Percentiles rank a stretch among this genome's conserved stretches.
Evolutionary conservation across 225 moss, liverwort and hornwort species (phyloP).

Genomic region (Marchantia paleacea): DNA sequence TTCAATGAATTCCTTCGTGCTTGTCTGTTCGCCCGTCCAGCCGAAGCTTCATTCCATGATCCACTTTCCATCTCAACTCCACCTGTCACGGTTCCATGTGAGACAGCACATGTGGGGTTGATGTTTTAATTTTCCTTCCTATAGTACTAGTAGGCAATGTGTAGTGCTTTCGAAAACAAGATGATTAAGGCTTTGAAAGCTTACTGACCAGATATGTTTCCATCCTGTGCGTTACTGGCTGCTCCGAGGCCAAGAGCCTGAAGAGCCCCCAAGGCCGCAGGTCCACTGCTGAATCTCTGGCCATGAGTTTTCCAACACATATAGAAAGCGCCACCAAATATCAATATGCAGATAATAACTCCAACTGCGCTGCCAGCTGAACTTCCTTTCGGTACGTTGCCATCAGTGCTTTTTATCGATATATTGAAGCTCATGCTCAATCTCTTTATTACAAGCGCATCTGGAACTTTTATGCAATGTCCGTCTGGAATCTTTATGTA

Average conservation of each 20-base stretch:
- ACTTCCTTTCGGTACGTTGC: conserved; percentile 28
- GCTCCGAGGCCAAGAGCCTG: conserved; percentile 11
- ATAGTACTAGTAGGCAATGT: not conserved
- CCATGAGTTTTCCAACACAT: conserved; percentile 12
- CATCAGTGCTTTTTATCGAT: conserved; percentile 21
- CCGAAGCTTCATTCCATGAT: not conserved
- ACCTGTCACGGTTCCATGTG: not conserved
- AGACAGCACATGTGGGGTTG: not conserved
- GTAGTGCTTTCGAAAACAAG: not conserved
- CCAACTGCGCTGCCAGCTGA: conserved; percentile 30
- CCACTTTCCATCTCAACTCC: not conserved
- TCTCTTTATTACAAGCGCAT: conserved; percentile 14
- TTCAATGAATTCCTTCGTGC: conserved; percentile 34
- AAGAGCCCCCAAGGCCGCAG: conserved; percentile 14
- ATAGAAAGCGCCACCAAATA: conserved; percentile 29
- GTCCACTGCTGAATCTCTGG: not conserved
- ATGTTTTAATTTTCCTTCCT: not conserved
- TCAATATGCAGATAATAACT: conserved; percentile 21
- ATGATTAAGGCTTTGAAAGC: not conserved
- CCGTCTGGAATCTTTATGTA: conserved; percentile 30
- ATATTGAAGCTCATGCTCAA: conserved; percentile 24
- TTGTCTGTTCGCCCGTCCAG: not conserved
- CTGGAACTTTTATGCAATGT: conserved; percentile 36
- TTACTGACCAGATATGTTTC: conserved; percentile 17
- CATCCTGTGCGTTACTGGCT: conserved; percentile 1